Percentiles rank a stretch among this genome's conserved stretches.
phyloP scores from a whole-genome alignment of 805 yeast species.

The Metschnikowia borealis region DNA sequence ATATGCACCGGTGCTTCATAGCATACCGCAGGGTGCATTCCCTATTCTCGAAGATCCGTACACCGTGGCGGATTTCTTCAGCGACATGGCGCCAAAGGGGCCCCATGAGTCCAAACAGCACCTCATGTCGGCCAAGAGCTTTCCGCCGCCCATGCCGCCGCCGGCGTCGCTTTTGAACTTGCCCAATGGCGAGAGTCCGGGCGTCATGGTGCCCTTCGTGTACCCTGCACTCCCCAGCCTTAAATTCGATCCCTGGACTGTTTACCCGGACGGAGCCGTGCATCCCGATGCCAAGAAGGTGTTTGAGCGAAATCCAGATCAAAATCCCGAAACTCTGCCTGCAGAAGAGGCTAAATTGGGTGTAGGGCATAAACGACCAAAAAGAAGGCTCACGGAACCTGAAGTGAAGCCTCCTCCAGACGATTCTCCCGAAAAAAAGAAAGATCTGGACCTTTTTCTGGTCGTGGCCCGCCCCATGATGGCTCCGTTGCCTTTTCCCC shows the following conservation, averaged over 20 bases:
- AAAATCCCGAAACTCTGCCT: background rate
- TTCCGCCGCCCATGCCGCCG: conserved; percentile 43
- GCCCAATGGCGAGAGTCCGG: conserved; percentile 12
- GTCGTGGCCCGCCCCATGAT: conserved; percentile 12
- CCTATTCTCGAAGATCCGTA: conserved; percentile 37
- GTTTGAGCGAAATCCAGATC: background rate
- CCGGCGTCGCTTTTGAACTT: conserved; percentile 1
- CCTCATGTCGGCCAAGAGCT: conserved; percentile 21
- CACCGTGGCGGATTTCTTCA: conserved; percentile 29
- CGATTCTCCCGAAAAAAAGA: background rate
- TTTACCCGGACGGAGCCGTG: conserved; percentile 3
- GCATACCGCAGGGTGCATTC: conserved; percentile 33
- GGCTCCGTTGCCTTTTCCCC: conserved; percentile 45
- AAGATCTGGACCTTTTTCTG: background rate
- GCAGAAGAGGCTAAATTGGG: background rate
- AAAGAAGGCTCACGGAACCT: background rate
- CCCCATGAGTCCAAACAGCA: conserved; percentile 20
- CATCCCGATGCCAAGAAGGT: too few relatives aligned
- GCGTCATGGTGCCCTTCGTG: conserved; percentile 42
- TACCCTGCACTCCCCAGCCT: conserved; percentile 41
- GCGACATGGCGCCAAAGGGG: conserved; percentile 24
- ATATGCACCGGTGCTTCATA: conserved; percentile 25
- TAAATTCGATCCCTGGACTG: conserved; percentile 8
- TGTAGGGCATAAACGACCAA: background rate
- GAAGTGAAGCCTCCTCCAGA: background rate